phyloP scores from a whole-genome alignment of 1,284 basidiomycete genomes.

The Fomitopsis pinicola region DNA sequence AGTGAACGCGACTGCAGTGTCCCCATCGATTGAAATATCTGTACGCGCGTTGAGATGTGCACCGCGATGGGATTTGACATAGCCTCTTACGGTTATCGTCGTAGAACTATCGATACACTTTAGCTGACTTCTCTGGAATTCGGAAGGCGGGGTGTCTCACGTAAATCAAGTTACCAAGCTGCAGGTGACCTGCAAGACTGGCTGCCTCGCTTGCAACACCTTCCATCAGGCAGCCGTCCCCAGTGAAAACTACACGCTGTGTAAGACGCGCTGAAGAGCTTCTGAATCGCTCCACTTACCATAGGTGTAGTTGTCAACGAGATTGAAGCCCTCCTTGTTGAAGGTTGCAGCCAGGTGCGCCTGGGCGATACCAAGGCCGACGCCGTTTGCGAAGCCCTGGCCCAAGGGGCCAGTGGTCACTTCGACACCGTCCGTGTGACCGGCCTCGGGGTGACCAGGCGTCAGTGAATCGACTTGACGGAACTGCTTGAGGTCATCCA shows the following conservation, averaged over 20 bases:
- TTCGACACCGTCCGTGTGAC: slow-evolving; percentile 91
- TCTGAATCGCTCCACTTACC: slow-evolving; percentile 38
- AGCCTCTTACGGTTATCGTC: slow-evolving; percentile 77
- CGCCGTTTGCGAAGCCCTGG: slow-evolving; percentile 90
- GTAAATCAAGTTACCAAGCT: slow-evolving; percentile 89
- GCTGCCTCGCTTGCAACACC: slow-evolving; percentile 90
- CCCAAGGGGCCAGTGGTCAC: slow-evolving; percentile 96
- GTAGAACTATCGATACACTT: slow-evolving; percentile 54
- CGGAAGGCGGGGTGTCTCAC: slow-evolving; percentile 40
- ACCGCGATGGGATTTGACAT: too few species aligned
- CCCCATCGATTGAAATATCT: slow-evolving; percentile 96
- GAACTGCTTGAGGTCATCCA: slow-evolving; percentile 84
- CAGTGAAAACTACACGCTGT: slow-evolving; percentile 65
- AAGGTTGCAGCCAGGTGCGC: slow-evolving; percentile 85
- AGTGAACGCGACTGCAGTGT: slow-evolving; percentile 90
- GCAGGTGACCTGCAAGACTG: slow-evolving; percentile 89
- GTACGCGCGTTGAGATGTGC: not conserved
- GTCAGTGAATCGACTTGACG: slow-evolving; percentile 86
- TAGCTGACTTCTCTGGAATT: slow-evolving; percentile 3
- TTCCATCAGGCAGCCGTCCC: slow-evolving; percentile 96
- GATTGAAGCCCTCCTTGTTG: slow-evolving; percentile 83
- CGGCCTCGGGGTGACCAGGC: slow-evolving; percentile 88
- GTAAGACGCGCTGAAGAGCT: not conserved
- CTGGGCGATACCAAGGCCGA: slow-evolving; percentile 92
- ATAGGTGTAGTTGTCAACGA: slow-evolving; percentile 91